Evolutionary conservation across 805 yeast genomes (phyloP), one percentile per base, ranked within the genome.

Genomic region (Teunomyces aglyptinius): DNA sequence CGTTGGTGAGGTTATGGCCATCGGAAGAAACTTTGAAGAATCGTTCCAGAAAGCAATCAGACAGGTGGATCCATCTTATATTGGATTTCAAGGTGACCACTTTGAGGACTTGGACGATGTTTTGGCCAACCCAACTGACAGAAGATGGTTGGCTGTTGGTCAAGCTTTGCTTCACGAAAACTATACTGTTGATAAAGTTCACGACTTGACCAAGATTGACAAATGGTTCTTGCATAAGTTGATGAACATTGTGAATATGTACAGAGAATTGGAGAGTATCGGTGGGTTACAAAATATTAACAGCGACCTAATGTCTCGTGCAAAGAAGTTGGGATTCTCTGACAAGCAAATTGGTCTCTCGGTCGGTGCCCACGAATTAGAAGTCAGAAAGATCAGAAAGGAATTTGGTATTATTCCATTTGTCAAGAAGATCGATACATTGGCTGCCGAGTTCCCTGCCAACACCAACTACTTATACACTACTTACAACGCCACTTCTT

Each of bases 371-470:
- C 68, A 77, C 47, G 99, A 94, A 75, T 71, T 83, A 50, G 88
- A 85, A 51, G 92, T 90, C 45, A 84, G 99, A 71, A 79, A 82
- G 13, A 79, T 81, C 60, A 85, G 99, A 75, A 85, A 89, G 65
- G 74, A 81, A 34, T 83, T 78, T 57, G 91, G 89, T 46, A 85
- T 92, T 59, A 73, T 81, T 48, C 98, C 98, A 60, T 90, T 89
- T 63, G 99, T 92, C 58, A 94, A 92, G 80, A 89, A 90, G 73
- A 92, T 92, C 61, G 98, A 92, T 64, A 92, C 99, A 32, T 78
- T 92, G 54, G 99, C 99, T 52, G 98, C 99, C 48, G 99, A 92
- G 70, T 92, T 92, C 83, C 99, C 99, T 41, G 99, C 99, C 43
- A 80, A 85, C 60, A 92, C 99, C 46, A 92, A 92, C 77, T 92